Conservation (phyloP, 2,329 filamentous ascomycete species). For the Xylariaceae sp. region DNA sequence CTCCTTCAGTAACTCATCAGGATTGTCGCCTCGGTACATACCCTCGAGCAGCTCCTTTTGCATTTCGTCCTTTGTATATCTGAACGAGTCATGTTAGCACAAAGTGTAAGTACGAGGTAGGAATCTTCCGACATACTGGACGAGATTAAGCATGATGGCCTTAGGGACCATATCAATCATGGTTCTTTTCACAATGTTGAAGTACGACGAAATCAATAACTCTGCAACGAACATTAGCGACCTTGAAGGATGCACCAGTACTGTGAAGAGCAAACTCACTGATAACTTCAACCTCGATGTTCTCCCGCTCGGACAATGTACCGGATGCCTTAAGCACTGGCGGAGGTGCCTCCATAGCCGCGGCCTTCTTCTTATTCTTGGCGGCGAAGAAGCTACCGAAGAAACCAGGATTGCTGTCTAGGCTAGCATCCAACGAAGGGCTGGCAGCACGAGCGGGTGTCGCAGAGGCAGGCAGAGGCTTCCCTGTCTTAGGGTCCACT, state of each 20-base stretch:
- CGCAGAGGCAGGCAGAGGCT: conserved; percentile 68
- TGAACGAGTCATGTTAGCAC: conserved; percentile 35
- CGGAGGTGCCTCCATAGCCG: conserved; percentile 96
- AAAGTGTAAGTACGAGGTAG: not conserved
- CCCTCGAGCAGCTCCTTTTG: conserved; percentile 94
- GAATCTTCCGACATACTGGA: conserved; percentile 64
- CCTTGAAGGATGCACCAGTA: conserved; percentile 1
- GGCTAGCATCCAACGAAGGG: conserved; percentile 58
- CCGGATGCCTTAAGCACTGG: conserved; percentile 91
- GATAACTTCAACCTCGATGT: conserved; percentile 95
- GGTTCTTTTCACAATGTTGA: conserved; percentile 94
- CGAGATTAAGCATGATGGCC: conserved; percentile 95
- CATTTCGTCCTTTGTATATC: conserved; percentile 97
- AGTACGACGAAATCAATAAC: conserved; percentile 93
- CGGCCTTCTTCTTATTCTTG: conserved; percentile 99
- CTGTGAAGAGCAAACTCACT: conserved; percentile 55
- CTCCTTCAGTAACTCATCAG: conserved; percentile 95
- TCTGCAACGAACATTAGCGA: conserved; percentile 48
- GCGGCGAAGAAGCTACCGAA: conserved; percentile 98
- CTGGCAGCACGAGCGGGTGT: conserved; percentile 71
- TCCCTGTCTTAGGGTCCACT: conserved; percentile 97
- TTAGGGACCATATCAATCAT: conserved; percentile 99
- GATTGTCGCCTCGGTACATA: conserved; percentile 88
- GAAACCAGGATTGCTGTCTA: conserved; percentile 68
- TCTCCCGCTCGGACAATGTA: conserved; percentile 88